These are phyloP conservation scores for Abortiporus biennis DNA, from an alignment of 1,284 basidiomycete genomes.

Conservation along the genomic window DNA sequence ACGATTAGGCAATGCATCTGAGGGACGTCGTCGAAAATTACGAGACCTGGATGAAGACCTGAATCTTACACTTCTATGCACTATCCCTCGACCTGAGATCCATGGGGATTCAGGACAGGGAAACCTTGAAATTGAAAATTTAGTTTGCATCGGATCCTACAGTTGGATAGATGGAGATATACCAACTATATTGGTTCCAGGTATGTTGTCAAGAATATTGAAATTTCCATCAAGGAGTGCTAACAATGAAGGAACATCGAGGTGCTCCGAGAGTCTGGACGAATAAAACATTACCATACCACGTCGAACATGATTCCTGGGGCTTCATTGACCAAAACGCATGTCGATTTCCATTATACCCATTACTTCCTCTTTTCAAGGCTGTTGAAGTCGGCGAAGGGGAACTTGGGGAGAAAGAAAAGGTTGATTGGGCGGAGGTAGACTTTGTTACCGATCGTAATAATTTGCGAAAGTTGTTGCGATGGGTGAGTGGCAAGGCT, in stretches of 20 bases:
- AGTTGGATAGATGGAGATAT: constrained; percentile 39
- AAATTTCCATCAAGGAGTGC: not conserved
- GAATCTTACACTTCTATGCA: not conserved
- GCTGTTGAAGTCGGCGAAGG: constrained; percentile 44
- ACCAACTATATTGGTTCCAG: constrained; percentile 54
- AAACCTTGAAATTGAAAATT: not conserved
- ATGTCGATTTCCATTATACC: constrained; percentile 32
- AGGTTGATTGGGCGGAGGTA: constrained; percentile 39
- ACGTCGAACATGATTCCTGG: constrained; percentile 39
- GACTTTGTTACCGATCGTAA: constrained; percentile 58
- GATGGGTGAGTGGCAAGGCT: constrained; percentile 33
- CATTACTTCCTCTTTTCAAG: constrained; percentile 41
- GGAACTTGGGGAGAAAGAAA: constrained; percentile 19
- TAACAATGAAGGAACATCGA: no score
- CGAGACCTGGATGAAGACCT: not conserved
- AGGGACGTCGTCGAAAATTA: no score
- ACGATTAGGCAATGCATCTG: no score
- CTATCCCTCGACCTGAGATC: not conserved
- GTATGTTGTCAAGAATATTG: constrained; percentile 18
- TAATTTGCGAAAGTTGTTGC: constrained; percentile 45
- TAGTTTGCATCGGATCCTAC: constrained; percentile 43
- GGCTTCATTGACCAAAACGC: constrained; percentile 46
- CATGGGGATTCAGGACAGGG: not conserved
- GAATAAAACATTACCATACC: constrained; percentile 36
- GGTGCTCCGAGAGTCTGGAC: constrained; percentile 49